Conservation (phyloP, 2,329 filamentous ascomycete species). For the Pestalotiopsis sp. region DNA sequence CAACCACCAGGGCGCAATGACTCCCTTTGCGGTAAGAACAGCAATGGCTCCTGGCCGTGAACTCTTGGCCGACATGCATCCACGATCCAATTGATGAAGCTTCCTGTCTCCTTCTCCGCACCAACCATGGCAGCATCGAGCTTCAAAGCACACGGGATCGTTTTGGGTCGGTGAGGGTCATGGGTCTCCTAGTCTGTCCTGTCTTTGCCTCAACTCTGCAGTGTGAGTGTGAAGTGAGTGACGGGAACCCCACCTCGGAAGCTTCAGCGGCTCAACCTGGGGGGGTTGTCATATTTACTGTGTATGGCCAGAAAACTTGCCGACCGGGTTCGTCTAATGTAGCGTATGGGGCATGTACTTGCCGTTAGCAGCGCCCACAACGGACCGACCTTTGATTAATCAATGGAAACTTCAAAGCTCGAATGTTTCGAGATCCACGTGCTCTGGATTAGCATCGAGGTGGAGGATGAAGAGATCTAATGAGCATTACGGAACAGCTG, state of each 20-base stretch:
- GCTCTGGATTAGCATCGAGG: background rate
- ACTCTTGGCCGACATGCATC: background rate
- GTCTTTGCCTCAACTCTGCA: no score
- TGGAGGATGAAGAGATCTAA: background rate
- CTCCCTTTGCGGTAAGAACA: background rate
- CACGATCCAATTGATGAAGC: no score
- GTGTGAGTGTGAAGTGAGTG: no score
- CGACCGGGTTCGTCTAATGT: background rate
- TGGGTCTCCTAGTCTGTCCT: no score
- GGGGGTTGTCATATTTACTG: background rate
- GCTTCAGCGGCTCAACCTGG: background rate
- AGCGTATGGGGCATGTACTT: background rate
- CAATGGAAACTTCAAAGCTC: background rate
- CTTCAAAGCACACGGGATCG: no score
- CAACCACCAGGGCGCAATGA: background rate
- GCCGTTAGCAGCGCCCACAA: slow-evolving; percentile 3
- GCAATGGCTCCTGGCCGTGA: background rate
- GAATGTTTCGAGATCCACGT: background rate
- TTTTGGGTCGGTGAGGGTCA: no score
- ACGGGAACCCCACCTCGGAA: slow-evolving; percentile 9
- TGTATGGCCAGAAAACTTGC: background rate
- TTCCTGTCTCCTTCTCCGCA: no score
- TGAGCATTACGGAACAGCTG: background rate
- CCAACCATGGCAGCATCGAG: no score
- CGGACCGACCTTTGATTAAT: background rate